Evolutionary conservation across 306 rosid genomes (phyloP).

Genomic region (Medicago ruthenica): DNA sequence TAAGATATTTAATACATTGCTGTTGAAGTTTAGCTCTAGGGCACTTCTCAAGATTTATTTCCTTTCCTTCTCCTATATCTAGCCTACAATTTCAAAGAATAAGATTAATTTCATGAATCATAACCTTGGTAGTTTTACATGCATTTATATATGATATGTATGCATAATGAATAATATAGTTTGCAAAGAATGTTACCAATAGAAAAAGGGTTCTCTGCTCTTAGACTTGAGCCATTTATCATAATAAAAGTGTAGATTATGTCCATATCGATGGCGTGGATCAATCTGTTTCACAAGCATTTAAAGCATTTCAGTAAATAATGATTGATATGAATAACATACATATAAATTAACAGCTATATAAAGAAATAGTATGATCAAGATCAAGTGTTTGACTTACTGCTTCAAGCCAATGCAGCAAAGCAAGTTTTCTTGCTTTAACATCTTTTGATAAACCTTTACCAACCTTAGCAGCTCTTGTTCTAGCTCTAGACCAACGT

Average conservation of each 20-base stretch:
- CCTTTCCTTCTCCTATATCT: slow-evolving; percentile 91
- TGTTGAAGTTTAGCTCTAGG: slow-evolving; percentile 73
- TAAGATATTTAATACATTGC: slow-evolving; percentile 89
- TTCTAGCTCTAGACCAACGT: slow-evolving; percentile 88
- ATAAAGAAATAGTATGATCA: slow-evolving; percentile 24
- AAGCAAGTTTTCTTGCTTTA: slow-evolving; percentile 85
- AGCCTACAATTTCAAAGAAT: slow-evolving; percentile 61
- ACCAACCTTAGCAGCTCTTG: slow-evolving; percentile 89
- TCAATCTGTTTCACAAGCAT: slow-evolving; percentile 65
- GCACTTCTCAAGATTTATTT: slow-evolving; percentile 63
- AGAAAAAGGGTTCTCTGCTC: slow-evolving; percentile 85
- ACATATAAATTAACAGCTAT: slow-evolving; percentile 25
- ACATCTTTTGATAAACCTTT: slow-evolving; percentile 85
- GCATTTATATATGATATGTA: background rate
- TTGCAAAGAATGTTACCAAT: slow-evolving; percentile 59
- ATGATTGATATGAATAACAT: background rate
- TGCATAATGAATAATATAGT: background rate
- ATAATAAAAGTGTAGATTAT: slow-evolving; percentile 90
- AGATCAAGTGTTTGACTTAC: slow-evolving; percentile 56
- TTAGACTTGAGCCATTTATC: slow-evolving; percentile 82
- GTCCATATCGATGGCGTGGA: slow-evolving; percentile 94
- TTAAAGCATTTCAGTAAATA: slow-evolving; percentile 15
- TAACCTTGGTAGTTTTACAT: background rate
- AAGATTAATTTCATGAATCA: slow-evolving; percentile 4
- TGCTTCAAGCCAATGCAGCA: slow-evolving; percentile 97